Percentiles rank a stretch among this genome's conserved stretches.
These are phyloP conservation scores for Nepenthes gracilis DNA, from an alignment of 148 eudicot genomes.

Conservation along the genomic window DNA sequence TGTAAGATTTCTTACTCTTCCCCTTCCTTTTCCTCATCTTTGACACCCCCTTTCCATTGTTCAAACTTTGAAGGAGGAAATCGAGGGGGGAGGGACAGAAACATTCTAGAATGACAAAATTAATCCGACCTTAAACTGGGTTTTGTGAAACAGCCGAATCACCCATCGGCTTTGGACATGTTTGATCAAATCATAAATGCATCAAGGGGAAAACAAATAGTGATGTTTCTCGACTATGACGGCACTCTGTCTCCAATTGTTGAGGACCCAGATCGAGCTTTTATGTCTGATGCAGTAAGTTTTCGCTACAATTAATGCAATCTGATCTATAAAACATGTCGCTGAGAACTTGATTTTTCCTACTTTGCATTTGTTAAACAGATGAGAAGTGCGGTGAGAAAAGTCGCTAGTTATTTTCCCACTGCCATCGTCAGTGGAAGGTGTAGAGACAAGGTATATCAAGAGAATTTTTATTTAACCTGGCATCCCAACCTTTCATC, in stretches of 20 bases:
- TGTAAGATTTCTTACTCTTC: slow-evolving; percentile 14
- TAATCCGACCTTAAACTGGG: neutral
- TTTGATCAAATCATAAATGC: slow-evolving; percentile 69
- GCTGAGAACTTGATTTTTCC: neutral
- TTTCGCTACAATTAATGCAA: neutral
- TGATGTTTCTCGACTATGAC: slow-evolving; percentile 80
- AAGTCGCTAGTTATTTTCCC: slow-evolving; percentile 69
- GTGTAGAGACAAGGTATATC: slow-evolving; percentile 67
- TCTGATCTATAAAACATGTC: neutral
- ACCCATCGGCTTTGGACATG: slow-evolving; percentile 72
- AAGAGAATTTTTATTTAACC: neutral
- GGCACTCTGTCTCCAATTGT: slow-evolving; percentile 92
- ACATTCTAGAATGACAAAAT: no score
- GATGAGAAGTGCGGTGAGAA: slow-evolving; percentile 85
- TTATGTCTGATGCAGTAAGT: slow-evolving; percentile 65
- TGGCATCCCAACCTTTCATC: neutral
- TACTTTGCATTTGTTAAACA: slow-evolving; percentile 6
- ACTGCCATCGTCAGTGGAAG: slow-evolving; percentile 94
- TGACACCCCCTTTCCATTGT: no score
- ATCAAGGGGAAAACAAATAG: slow-evolving; percentile 76
- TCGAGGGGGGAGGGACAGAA: no score
- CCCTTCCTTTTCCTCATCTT: neutral
- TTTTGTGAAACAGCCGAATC: slow-evolving; percentile 1
- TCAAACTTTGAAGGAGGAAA: no score
- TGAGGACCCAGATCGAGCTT: slow-evolving; percentile 78